A percentile compares a stretch with the other conserved stretches of the same genome.
Conservation (phyloP, 306 rosid species). For the Begonia fuchsioides region DNA sequence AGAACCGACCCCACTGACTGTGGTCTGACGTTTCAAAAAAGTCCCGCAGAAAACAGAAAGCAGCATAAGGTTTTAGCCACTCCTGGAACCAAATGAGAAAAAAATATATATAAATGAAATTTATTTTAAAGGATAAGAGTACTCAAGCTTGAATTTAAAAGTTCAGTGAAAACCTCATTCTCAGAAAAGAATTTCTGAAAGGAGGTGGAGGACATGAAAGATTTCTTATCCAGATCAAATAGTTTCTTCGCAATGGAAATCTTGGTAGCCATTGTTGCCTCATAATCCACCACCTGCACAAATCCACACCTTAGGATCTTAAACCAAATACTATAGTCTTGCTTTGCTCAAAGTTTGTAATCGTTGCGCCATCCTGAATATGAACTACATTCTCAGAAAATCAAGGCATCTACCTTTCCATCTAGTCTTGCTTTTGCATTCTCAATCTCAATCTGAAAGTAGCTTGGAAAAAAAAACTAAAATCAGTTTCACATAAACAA, state of each 20-base stretch:
- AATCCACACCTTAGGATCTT: constrained; percentile 7
- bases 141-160: too few species aligned
- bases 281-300: constrained; percentile 80
- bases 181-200: constrained; percentile 57
- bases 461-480: neutral
- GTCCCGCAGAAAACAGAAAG: constrained; percentile 85
- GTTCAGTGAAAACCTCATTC: constrained; percentile 45
- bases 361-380: too few species aligned
- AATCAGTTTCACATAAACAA: neutral
- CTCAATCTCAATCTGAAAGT: constrained; percentile 42
- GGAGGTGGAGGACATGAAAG: constrained; percentile 51
- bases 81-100: constrained; percentile 44
- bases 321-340: too few species aligned
- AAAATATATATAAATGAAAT: too few species aligned
- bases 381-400: too few species aligned
- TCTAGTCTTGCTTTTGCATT: constrained; percentile 57
- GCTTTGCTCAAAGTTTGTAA: too few species aligned
- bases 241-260: constrained; percentile 80
- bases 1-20: constrained; percentile 85
- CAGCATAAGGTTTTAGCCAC: constrained; percentile 94
- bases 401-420: constrained; percentile 45
- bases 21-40: constrained; percentile 93
- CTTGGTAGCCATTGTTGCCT: constrained; percentile 68
- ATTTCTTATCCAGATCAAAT: constrained; percentile 56
- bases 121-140: neutral